Percentiles rank a stretch among this genome's conserved stretches.
phyloP scores from a whole-genome alignment of 371 early-diverging fungal genomes.

The Actinomortierella ambigua region DNA sequence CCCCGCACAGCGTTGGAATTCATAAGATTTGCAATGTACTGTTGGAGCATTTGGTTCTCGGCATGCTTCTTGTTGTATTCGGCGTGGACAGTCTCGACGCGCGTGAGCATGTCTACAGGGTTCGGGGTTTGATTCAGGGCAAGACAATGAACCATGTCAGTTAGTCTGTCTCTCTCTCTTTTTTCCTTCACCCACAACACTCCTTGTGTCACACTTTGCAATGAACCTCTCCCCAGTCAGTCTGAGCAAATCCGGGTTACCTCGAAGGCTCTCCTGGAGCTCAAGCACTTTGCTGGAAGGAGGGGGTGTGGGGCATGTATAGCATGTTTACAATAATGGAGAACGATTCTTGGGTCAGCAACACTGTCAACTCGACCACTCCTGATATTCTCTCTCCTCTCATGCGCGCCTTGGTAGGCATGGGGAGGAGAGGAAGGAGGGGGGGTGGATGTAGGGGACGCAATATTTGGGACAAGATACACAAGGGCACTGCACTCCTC shows the following conservation, averaged over 20 bases:
- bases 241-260: too few species aligned
- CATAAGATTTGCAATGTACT: constrained; percentile 45
- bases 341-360: too few species aligned
- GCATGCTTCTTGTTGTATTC: constrained; percentile 46
- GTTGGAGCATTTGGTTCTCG: constrained; percentile 40
- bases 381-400: too few species aligned
- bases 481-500: background rate
- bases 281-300: constrained; percentile 22
- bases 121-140: too few species aligned
- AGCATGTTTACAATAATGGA: too few species aligned
- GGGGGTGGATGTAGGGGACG: background rate
- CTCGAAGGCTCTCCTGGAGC: constrained; percentile 41
- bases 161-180: too few species aligned
- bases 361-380: too few species aligned
- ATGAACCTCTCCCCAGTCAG: too few species aligned
- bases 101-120: constrained; percentile 29
- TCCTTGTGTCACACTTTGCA: too few species aligned
- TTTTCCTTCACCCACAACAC: too few species aligned
- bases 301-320: background rate
- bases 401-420: background rate
- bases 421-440: background rate
- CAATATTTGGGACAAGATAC: background rate
- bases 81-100: constrained; percentile 38
- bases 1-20: constrained; percentile 44
- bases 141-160: too few species aligned